Percentiles rank a stretch among this genome's conserved stretches.
phyloP scores from a whole-genome alignment of 305 asterid species.

The Rubia balearica region DNA sequence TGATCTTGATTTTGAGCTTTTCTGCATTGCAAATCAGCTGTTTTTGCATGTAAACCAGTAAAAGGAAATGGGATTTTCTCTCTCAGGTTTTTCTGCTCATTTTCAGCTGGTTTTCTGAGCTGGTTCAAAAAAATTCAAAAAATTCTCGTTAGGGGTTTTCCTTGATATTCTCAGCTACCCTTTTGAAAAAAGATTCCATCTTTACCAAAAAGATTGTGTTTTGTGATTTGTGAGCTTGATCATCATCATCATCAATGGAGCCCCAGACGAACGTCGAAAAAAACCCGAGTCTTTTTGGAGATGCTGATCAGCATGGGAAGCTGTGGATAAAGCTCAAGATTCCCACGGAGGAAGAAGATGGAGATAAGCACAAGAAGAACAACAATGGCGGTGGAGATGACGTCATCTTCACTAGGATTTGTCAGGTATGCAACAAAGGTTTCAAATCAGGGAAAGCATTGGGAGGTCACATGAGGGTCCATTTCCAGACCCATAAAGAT shows the following conservation, averaged over 20 bases:
- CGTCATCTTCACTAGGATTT: slow-evolving; percentile 25
- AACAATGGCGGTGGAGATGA: background rate
- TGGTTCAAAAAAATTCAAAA: background rate
- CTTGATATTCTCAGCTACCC: slow-evolving; percentile 13
- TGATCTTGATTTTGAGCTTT: background rate
- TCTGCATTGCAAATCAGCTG: background rate
- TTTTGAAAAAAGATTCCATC: background rate
- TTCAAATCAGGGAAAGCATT: slow-evolving; percentile 62
- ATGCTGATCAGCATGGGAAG: slow-evolving; percentile 13
- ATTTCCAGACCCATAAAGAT: slow-evolving; percentile 23
- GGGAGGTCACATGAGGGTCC: slow-evolving; percentile 81
- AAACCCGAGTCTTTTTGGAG: slow-evolving; percentile 12
- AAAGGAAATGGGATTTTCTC: background rate
- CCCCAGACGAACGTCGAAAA: background rate
- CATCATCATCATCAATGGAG: slow-evolving; percentile 13
- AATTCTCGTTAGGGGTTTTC: background rate
- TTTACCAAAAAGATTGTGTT: slow-evolving; percentile 11
- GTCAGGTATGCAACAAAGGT: slow-evolving; percentile 39
- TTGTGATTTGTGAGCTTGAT: slow-evolving; percentile 18
- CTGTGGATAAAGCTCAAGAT: slow-evolving; percentile 26
- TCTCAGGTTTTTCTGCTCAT: background rate
- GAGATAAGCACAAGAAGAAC: slow-evolving; percentile 2
- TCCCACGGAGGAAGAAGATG: slow-evolving; percentile 14
- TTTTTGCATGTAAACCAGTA: background rate
- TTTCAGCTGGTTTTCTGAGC: slow-evolving; percentile 21